These are phyloP conservation scores for Rhodotorula kratochvilovae DNA, from an alignment of 768 basidiomycete species.

Conservation along the genomic window DNA sequence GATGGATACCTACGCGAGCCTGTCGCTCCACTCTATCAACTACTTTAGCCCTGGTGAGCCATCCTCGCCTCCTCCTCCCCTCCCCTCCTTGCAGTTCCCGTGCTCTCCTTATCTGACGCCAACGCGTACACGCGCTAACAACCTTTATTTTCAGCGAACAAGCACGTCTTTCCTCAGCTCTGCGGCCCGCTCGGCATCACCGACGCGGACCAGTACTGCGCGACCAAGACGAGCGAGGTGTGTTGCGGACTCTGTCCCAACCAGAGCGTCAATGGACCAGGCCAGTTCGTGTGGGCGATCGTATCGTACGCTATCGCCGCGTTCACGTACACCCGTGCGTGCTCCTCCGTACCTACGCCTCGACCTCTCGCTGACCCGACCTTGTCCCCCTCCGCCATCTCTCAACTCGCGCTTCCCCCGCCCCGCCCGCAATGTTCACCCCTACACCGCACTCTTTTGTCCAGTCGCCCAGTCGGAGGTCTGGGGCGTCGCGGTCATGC, in stretches of 20 bases:
- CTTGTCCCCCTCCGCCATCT: not conserved
- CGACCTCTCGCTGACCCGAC: too few species aligned
- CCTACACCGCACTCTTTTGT: too few species aligned
- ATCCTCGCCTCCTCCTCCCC: not conserved
- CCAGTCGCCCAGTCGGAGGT: not conserved
- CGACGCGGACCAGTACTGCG: constrained; percentile 25
- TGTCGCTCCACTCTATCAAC: constrained; percentile 6
- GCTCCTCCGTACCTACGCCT: too few species aligned
- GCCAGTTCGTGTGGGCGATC: constrained; percentile 19
- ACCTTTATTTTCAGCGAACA: constrained; percentile 1
- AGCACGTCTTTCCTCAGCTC: not conserved
- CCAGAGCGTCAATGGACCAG: not conserved
- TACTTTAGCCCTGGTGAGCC: not conserved
- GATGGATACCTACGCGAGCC: constrained; percentile 18
- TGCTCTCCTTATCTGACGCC: too few species aligned
- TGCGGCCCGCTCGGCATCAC: constrained; percentile 9
- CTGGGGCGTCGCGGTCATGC: constrained; percentile 16
- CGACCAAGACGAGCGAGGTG: not conserved
- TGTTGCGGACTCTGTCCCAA: constrained; percentile 19
- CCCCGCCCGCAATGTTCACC: too few species aligned
- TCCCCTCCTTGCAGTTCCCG: not conserved
- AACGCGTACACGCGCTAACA: too few species aligned
- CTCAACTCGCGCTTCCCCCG: not conserved
- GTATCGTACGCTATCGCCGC: not conserved
- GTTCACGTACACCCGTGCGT: not conserved